Conservation (phyloP, 208 protist species). For the Tritrichomonas musculus region DNA sequence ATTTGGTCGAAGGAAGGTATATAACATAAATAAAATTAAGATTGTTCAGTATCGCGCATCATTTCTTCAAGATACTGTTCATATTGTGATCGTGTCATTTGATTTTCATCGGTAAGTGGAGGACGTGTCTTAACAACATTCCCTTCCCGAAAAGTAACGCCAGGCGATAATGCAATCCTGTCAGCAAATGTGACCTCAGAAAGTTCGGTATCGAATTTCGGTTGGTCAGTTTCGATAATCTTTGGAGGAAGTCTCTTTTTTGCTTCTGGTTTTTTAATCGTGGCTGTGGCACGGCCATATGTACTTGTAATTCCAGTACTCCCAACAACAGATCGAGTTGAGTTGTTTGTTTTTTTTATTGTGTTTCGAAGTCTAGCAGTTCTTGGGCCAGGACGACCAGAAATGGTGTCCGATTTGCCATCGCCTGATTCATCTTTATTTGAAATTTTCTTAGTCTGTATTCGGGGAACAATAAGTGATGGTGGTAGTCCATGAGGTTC, state of each 20-base stretch:
- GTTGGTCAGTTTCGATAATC: neutral
- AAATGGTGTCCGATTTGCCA: too few relatives aligned
- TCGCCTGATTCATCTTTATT: too few relatives aligned
- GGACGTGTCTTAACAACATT: neutral
- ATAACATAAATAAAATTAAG: too few relatives aligned
- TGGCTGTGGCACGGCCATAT: neutral
- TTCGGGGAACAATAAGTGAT: neutral
- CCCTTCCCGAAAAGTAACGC: constrained; percentile 1
- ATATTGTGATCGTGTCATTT: constrained; percentile 16
- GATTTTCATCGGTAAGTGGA: neutral
- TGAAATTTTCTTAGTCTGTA: neutral
- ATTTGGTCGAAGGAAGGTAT: too few relatives aligned
- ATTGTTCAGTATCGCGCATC: neutral
- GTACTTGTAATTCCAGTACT: too few relatives aligned
- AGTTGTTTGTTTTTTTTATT: too few relatives aligned
- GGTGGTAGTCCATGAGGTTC: neutral
- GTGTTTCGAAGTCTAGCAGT: neutral
- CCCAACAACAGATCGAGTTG: too few relatives aligned
- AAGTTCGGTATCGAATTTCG: neutral
- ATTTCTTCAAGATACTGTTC: constrained; percentile 25
- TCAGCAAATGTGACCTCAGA: neutral
- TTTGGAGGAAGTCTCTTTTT: neutral
- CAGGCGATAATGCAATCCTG: neutral
- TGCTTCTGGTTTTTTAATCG: neutral
- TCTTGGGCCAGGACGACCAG: too few relatives aligned